A percentile compares a stretch with the other conserved stretches of the same genome.
Evolutionary conservation across 2,329 filamentous ascomycete species (phyloP).

Genomic region (Aspergillus brasiliensis): DNA sequence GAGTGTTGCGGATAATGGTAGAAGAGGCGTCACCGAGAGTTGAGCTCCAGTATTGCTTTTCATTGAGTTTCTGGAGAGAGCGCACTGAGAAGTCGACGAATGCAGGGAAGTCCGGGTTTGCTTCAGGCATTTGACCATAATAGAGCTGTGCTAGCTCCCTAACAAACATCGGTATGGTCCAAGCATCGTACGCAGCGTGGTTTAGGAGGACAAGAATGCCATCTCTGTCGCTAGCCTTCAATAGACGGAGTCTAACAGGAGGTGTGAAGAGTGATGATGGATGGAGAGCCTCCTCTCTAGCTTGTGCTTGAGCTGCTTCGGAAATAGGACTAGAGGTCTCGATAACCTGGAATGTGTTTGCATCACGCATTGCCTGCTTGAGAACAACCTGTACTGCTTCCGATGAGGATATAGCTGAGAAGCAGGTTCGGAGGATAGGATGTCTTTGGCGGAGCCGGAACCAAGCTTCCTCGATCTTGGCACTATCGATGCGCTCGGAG

Average conservation of each 20-base stretch:
- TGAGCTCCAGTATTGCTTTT: slow-evolving; percentile 29
- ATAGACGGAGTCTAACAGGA: slow-evolving; percentile 32
- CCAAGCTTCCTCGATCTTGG: slow-evolving; percentile 33
- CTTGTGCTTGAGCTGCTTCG: slow-evolving; percentile 21
- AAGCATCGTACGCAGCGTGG: slow-evolving; percentile 41
- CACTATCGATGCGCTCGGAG: slow-evolving; percentile 26
- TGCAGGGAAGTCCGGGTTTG: slow-evolving; percentile 23
- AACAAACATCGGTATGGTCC: slow-evolving; percentile 37
- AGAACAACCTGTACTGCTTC: slow-evolving; percentile 34
- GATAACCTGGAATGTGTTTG: slow-evolving; percentile 27
- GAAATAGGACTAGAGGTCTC: slow-evolving; percentile 14
- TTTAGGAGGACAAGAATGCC: slow-evolving; percentile 36
- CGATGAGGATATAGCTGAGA: slow-evolving; percentile 28
- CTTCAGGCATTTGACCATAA: slow-evolving; percentile 8
- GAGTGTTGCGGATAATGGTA: slow-evolving; percentile 22
- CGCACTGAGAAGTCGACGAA: slow-evolving; percentile 29
- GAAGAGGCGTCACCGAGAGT: slow-evolving; percentile 16
- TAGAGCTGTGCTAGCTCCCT: slow-evolving; percentile 35
- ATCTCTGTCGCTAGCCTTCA: slow-evolving; percentile 31
- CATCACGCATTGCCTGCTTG: slow-evolving; percentile 21
- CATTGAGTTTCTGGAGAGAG: slow-evolving; percentile 19
- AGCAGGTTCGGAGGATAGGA: slow-evolving; percentile 37
- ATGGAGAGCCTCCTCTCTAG: slow-evolving; percentile 24
- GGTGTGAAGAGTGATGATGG: slow-evolving; percentile 36
- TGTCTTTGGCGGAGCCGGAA: slow-evolving; percentile 32